Evolutionary conservation across 2,329 filamentous ascomycete genomes (phyloP).

Genomic region (Fusarium solani-melongenae): DNA sequence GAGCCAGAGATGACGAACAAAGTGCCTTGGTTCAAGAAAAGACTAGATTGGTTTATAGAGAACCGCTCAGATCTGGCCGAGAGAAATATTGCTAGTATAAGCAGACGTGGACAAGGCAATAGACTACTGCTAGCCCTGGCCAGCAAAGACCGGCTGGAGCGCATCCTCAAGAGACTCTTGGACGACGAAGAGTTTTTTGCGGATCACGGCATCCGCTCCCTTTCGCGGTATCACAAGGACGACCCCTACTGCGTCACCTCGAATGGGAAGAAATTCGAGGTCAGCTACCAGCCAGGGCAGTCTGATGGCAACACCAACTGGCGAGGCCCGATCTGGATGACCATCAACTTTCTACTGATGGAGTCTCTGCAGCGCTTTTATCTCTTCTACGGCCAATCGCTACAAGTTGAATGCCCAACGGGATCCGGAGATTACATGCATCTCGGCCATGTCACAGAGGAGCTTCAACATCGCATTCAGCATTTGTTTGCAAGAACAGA

Average conservation of each 20-base stretch:
- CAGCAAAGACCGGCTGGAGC: conserved; percentile 87
- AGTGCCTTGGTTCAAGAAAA: conserved; percentile 91
- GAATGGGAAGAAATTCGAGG: conserved; percentile 88
- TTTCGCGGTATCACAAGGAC: conserved; percentile 91
- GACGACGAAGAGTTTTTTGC: conserved; percentile 94
- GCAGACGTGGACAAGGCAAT: conserved; percentile 88
- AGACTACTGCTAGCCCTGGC: conserved; percentile 89
- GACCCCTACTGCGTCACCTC: conserved; percentile 95
- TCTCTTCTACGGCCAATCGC: conserved; percentile 90
- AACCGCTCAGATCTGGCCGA: conserved; percentile 88
- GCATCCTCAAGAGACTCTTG: conserved; percentile 91
- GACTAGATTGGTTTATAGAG: conserved; percentile 93
- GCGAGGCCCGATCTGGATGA: conserved; percentile 95
- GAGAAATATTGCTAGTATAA: conserved; percentile 94
- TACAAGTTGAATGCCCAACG: conserved; percentile 93
- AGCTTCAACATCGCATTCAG: conserved; percentile 93
- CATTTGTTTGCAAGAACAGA: conserved; percentile 89
- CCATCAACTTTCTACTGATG: conserved; percentile 93
- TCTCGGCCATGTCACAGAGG: conserved; percentile 93
- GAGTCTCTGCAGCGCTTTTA: conserved; percentile 96
- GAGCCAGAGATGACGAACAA: conserved; percentile 94
- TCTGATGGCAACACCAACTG: conserved; percentile 99
- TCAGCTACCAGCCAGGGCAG: conserved; percentile 91
- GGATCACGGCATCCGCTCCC: conserved; percentile 87
- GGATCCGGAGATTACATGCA: conserved; percentile 98